Percentiles rank a stretch among this genome's conserved stretches.
These are phyloP conservation scores for Austroboletus niveus DNA, from an alignment of 1,284 basidiomycete genomes.

Conservation along the genomic window DNA sequence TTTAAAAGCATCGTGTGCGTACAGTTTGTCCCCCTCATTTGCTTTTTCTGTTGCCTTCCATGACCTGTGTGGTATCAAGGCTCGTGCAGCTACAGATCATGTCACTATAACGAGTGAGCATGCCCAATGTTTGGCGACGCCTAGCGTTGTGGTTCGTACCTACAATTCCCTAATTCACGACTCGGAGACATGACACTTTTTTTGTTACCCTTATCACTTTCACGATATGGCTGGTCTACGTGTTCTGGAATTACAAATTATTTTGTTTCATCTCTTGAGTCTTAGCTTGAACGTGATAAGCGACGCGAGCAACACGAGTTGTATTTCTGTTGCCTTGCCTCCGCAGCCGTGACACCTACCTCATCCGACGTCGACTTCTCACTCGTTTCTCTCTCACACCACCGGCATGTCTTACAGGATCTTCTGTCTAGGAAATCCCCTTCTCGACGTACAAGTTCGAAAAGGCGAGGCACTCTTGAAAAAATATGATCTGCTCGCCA, in stretches of 20 bases:
- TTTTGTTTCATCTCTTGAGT: background rate
- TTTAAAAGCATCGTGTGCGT: constrained; percentile 53
- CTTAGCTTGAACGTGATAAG: background rate
- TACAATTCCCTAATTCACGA: constrained; percentile 18
- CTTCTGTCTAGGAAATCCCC: constrained; percentile 86
- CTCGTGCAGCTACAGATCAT: constrained; percentile 31
- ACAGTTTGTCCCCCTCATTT: constrained; percentile 30
- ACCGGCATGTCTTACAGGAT: constrained; percentile 43
- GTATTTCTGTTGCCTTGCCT: constrained; percentile 2
- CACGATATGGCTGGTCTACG: background rate
- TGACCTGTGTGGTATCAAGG: constrained; percentile 50
- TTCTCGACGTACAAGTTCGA: constrained; percentile 87
- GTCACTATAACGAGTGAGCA: constrained; percentile 24
- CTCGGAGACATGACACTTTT: constrained; percentile 4
- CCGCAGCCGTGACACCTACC: background rate
- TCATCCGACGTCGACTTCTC: constrained; percentile 7
- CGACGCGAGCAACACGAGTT: background rate
- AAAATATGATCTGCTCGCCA: constrained; percentile 92
- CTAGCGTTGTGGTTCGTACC: constrained; percentile 16
- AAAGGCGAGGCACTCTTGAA: constrained; percentile 82
- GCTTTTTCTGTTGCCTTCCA: constrained; percentile 47
- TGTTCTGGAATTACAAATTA: background rate
- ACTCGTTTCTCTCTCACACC: background rate
- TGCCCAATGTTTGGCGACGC: constrained; percentile 25
- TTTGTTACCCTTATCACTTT: background rate